Evolutionary conservation across 768 basidiomycete species (phyloP).

Genomic region (Rhodotorula paludigena): DNA sequence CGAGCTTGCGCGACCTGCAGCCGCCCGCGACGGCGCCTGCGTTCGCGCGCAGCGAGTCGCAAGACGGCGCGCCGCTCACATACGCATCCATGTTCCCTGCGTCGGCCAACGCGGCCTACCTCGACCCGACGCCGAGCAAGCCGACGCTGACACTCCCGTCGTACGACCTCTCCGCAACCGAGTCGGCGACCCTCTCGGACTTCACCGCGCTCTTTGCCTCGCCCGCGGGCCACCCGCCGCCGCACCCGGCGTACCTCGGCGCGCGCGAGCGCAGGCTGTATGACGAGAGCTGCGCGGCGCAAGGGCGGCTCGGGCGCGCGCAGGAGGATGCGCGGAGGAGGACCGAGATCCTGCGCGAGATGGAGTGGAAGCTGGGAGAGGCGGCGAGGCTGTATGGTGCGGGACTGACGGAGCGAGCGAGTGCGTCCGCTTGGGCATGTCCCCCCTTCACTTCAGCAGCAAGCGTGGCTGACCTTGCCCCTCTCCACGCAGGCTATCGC

Average conservation of each 20-base stretch:
- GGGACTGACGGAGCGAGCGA: constrained; percentile 72
- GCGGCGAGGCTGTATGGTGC: constrained; percentile 83
- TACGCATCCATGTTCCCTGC: constrained; percentile 47
- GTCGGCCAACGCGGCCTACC: constrained; percentile 51
- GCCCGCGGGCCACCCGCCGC: constrained; percentile 56
- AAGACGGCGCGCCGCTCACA: constrained; percentile 60
- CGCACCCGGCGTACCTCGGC: constrained; percentile 72
- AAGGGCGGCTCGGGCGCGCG: constrained; percentile 76
- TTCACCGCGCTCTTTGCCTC: constrained; percentile 71
- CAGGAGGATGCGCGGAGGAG: constrained; percentile 78
- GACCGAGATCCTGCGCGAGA: constrained; percentile 80
- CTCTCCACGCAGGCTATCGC: neutral
- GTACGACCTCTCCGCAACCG: constrained; percentile 74
- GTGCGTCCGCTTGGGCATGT: neutral
- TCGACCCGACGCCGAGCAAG: constrained; percentile 39
- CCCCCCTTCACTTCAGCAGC: neutral
- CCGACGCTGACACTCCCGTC: constrained; percentile 46
- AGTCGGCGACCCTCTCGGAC: constrained; percentile 65
- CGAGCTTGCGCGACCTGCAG: constrained; percentile 70
- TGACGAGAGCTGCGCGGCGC: constrained; percentile 65
- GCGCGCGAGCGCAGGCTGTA: constrained; percentile 74
- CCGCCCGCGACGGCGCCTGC: constrained; percentile 38
- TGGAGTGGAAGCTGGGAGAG: constrained; percentile 89
- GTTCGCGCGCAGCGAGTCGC: constrained; percentile 39
- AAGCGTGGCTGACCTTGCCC: neutral